Evolutionary conservation across 176 grass and related monocot genomes (phyloP), one percentile per base, ranked within the genome.

Genomic region (Raddia distichophylla): DNA sequence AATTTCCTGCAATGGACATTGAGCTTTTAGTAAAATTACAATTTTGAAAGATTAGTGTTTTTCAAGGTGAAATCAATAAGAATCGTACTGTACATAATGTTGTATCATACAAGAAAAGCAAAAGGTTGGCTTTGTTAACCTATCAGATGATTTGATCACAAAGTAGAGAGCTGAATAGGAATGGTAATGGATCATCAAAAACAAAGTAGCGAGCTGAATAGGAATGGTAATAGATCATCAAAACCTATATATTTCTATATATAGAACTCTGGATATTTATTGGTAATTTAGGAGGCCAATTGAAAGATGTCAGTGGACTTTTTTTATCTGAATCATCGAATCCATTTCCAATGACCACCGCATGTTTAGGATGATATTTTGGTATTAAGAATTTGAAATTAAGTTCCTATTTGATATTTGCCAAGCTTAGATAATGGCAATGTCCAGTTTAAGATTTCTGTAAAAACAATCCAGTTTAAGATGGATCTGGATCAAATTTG

Each of bases 391-490:
- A 5, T 40, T 40, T 40, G 37, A 3, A 2, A 40, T 40, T 40
- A 40, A 40, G 42, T 75, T 67, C 66, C 40, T 44, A 83, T 55
- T 76, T 58, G 34, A 67, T 67, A 53, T 64, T 33, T 48, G 9
- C 8, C 37, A 3, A 40, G 17, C 20, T 13, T 52, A 11, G 47
- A 53, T 66, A 53, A 40, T 2, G 19, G 32, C 8, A 56, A 43
- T 80, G 47, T 40, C 33, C n/a, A 74, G 10, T 65, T 55, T 18
- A 83, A 18, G 8, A 22, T 42, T 27, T 27, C 27, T 27, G 27
- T 27, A 27, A 27, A 27, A 27, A 27, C 27, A 27, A 27, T 40
- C 33, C n/a, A 74, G 10, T 65, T 55, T 18, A 83, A 18, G 8
- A 22, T 42, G 17, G 18, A 40, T 20, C 16, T 7, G 58, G 11